Base-by-base conservation (phyloP, 441 rosid species). In the Monsonia emarginata region DNA sequence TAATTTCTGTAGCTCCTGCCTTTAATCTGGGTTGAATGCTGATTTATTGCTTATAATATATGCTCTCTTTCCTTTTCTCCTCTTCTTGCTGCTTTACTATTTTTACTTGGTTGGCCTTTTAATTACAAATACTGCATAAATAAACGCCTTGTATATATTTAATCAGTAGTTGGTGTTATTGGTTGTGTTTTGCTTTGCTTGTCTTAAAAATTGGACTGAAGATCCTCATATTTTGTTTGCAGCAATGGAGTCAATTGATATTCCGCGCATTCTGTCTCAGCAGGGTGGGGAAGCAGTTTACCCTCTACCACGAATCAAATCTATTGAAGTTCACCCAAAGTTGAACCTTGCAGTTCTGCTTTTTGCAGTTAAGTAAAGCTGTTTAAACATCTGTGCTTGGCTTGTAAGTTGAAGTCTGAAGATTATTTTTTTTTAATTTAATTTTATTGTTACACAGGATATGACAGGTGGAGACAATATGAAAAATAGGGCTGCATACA, bases 261-360 rank as follows among this genome's bases (percentile, higher is more conserved):
- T 95, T 64, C 98, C 97, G 73, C 85, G 85, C 68, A 76, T 95
- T 82, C 86, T 95, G 66, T 91, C 95, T 70, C 97, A 91, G 76
- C 91, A 88, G 81, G 96, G 96, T 62, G 99, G 98, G 71, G 99
- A 95, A 85, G 78, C 99, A 48, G 95, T 95, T 73, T 95, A 92
- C 76, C 98, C 98, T 70, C 77, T 92, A 74, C 99, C 99, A 46
- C 81, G 88, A 65, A 88, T 95, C 70, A 90, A 73, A 80, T 78
- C 81, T 68, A 69, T 95, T 54, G 99, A 90, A 91, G 91, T 87
- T 76, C 99, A 95, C 72, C 86, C 97, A 76, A 95, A 86, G 81
- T 76, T 95, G 79, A 95, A 91, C 76, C 83, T 91, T 74, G 90
- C 97, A 67, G 83, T 91, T 76, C 78, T 91, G 32, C 77, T 95